Percentiles rank a stretch among this genome's conserved stretches.
These are phyloP conservation scores for Penicillium rolfsii DNA, from an alignment of 2,329 filamentous ascomycete genomes.

Conservation along the genomic window DNA sequence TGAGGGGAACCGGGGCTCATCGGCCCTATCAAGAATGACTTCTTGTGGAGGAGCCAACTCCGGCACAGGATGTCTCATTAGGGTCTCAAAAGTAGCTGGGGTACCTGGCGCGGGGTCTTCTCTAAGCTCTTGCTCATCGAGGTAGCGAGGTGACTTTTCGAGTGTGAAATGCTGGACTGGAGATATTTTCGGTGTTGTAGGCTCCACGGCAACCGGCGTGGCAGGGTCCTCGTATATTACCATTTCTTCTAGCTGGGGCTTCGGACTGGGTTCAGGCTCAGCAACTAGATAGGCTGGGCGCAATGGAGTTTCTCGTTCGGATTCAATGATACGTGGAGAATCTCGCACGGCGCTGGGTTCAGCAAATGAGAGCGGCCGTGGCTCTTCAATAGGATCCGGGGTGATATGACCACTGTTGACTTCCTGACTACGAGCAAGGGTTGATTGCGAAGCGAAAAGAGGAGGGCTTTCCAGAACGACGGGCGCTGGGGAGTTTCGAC, in stretches of 20 bases:
- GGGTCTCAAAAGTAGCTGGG: conserved; percentile 11
- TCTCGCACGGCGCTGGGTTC: conserved; percentile 10
- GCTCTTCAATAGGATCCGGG: conserved; percentile 21
- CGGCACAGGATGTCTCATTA: conserved; percentile 16
- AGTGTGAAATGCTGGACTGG: conserved; percentile 17
- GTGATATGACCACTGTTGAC: conserved; percentile 6
- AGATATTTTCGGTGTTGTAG: conserved; percentile 9
- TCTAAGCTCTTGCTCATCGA: not conserved
- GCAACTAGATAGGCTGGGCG: conserved; percentile 11
- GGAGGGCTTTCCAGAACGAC: conserved; percentile 28
- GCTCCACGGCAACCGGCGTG: conserved; percentile 21
- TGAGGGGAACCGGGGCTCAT: conserved; percentile 23
- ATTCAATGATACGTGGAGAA: conserved; percentile 9
- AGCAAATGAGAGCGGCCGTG: conserved; percentile 14
- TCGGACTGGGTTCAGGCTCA: conserved; percentile 16
- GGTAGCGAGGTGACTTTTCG: conserved; percentile 15
- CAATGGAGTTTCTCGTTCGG: conserved; percentile 9
- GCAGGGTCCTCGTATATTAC: conserved; percentile 34
- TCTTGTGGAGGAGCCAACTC: conserved; percentile 19
- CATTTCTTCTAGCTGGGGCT: conserved; percentile 25
- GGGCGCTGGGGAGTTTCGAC: conserved; percentile 47
- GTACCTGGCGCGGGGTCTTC: conserved; percentile 3
- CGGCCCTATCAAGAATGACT: conserved; percentile 11
- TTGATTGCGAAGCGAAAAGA: conserved; percentile 21
- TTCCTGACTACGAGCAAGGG: conserved; percentile 6